Conservation (phyloP, 371 early-diverging fungal species). For the Parasitella parasitica region DNA sequence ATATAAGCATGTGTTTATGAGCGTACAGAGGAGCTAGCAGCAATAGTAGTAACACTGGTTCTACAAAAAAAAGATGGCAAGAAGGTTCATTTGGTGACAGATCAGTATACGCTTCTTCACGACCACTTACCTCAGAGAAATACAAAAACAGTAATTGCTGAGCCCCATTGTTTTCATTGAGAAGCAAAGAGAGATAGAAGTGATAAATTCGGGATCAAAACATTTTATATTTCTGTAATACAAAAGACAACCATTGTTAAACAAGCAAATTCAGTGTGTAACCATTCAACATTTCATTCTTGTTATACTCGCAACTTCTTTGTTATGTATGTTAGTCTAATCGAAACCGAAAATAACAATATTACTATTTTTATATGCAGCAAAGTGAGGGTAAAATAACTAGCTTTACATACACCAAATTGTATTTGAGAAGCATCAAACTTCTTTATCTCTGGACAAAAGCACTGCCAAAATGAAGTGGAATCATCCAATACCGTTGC, state of each 20-base stretch:
- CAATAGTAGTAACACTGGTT: constrained; percentile 17
- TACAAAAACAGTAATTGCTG: constrained; percentile 20
- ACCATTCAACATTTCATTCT: neutral
- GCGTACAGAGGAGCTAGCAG: constrained; percentile 18
- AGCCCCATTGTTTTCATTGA: constrained; percentile 2
- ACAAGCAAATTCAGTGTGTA: neutral
- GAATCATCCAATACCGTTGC: too few species aligned
- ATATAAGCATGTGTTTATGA: neutral
- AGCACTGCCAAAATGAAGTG: too few species aligned
- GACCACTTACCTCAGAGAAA: constrained; percentile 12
- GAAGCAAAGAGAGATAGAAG: neutral
- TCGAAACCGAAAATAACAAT: too few species aligned
- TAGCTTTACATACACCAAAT: too few species aligned
- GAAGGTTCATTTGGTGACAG: neutral
- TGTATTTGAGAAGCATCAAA: too few species aligned
- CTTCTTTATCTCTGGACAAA: too few species aligned
- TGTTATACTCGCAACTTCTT: neutral
- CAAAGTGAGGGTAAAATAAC: too few species aligned
- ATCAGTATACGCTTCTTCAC: neutral
- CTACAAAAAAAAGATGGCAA: neutral
- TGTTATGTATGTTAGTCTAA: too few species aligned
- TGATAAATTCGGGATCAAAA: neutral
- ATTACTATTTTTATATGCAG: too few species aligned
- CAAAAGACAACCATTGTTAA: neutral
- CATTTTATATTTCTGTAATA: neutral